Evolutionary conservation across 352 stramenopile species (phyloP).

Genomic region (Phytophthora multivora): DNA sequence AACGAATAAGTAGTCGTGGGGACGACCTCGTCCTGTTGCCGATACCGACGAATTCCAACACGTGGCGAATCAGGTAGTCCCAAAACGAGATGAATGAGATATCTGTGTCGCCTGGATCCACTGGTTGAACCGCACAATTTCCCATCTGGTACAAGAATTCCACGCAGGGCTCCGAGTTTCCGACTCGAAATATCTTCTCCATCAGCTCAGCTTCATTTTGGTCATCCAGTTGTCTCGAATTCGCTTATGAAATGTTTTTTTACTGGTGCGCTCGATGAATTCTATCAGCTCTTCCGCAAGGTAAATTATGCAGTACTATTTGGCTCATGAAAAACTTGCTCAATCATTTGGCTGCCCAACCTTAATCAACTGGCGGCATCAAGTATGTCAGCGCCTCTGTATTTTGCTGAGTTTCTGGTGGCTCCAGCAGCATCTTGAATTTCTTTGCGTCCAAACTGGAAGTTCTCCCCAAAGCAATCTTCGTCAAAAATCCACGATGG

Average conservation of each 20-base stretch:
- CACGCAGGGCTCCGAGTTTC: background rate
- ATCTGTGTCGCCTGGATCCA: background rate
- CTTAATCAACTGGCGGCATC: background rate
- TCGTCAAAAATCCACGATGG: slow-evolving; percentile 1
- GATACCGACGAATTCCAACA: background rate
- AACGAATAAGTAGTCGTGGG: background rate
- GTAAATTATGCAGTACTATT: background rate
- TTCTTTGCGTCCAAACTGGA: background rate
- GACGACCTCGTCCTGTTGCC: background rate
- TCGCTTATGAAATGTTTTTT: background rate
- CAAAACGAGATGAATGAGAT: background rate
- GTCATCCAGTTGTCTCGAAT: slow-evolving; percentile 1
- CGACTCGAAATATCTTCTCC: background rate
- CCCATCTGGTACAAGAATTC: background rate
- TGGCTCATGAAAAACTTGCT: background rate
- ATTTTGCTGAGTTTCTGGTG: background rate
- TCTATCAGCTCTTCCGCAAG: background rate
- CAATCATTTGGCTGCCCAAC: slow-evolving; percentile 1
- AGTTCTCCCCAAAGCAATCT: background rate
- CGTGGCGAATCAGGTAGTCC: background rate
- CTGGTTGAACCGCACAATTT: background rate
- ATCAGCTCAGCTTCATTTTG: background rate
- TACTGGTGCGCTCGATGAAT: background rate
- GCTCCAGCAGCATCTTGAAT: slow-evolving; percentile 14
- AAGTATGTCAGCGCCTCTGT: background rate